Evolutionary conservation across 2,329 filamentous ascomycete species (phyloP), one percentile per base, ranked within the genome.

Genomic region (Aspergillus alliaceus): DNA sequence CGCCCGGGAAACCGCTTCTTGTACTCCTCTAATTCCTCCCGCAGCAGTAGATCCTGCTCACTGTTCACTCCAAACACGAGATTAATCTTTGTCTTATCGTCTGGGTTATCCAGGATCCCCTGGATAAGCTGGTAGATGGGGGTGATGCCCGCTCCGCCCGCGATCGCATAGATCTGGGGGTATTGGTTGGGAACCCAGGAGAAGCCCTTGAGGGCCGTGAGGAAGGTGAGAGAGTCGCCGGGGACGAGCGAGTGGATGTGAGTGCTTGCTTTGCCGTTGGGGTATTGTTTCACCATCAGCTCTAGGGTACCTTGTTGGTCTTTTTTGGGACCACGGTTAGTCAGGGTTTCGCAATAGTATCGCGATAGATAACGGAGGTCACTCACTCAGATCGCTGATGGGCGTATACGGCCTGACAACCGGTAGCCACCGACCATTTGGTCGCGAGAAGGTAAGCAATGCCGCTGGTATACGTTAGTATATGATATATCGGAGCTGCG

Each of bases 141-240:
- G 0, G 88, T 90, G 61, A 91, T 89, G 18, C 89, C 89, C 0
- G 86, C 87, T 12, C 89, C 88, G 44, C 89, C 88, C 0, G 88
- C 88, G 42, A 91, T 82, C 37, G 90, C 78, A 2, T 84, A 82
- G n/a, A 91, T 72, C 59, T 83, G 79, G 72, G 77, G 68, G 75
- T 73, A 66, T 52, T 72, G 64, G 53, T 77, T 77, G 27, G 82
- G 75, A 22, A 76, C 80, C 82, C 84, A 89, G 32, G 72, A 65
- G 68, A 83, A 82, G 25, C 80, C 82, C 18, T 77, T 78, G 4
- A 90, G 72, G 4, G 82, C 77, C 0, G 79, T 77, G 6, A 82
- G 77, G 64, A 90, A 85, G 40, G 80, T 80, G 12, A 90, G 76
- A 2, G 74, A 79, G 59, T 89, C 81, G 29, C 87, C 88, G 0